Evolutionary conservation across 768 basidiomycete genomes (phyloP).

Genomic region (Lactarius tabidus): DNA sequence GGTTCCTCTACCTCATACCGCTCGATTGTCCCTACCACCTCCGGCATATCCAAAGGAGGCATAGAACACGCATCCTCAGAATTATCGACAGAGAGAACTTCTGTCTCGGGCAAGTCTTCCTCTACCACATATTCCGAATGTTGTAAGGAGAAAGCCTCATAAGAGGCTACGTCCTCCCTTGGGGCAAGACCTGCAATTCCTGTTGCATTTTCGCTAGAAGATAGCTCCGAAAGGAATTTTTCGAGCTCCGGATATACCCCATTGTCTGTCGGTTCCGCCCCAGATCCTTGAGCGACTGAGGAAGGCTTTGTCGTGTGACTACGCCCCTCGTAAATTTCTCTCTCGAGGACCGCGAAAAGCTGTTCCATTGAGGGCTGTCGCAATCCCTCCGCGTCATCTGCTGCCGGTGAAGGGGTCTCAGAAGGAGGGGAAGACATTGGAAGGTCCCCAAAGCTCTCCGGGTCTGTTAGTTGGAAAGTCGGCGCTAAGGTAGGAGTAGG

Average conservation of each 20-base stretch:
- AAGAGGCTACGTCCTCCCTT: neutral
- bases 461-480: constrained; percentile 17
- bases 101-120: neutral
- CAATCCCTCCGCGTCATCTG: neutral
- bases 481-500: neutral
- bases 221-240: constrained; percentile 11
- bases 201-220: neutral
- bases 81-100: neutral
- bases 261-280: neutral
- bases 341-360: constrained; percentile 16
- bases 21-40: neutral
- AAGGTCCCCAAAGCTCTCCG: constrained; percentile 25
- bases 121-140: constrained; percentile 18
- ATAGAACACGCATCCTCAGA: constrained; percentile 13
- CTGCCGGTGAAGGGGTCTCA: constrained; percentile 7
- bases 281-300: neutral
- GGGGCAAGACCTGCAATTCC: neutral
- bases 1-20: constrained; percentile 21
- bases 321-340: neutral
- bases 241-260: constrained; percentile 21
- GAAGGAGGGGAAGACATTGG: constrained; percentile 22
- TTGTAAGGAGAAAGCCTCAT: neutral
- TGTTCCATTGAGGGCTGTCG: constrained; percentile 14
- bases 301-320: neutral
- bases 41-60: constrained; percentile 13